A percentile compares a stretch with the other conserved stretches of the same genome.
Evolutionary conservation across 2,329 filamentous ascomycete species (phyloP).

Genomic region (Alternaria arborescens): DNA sequence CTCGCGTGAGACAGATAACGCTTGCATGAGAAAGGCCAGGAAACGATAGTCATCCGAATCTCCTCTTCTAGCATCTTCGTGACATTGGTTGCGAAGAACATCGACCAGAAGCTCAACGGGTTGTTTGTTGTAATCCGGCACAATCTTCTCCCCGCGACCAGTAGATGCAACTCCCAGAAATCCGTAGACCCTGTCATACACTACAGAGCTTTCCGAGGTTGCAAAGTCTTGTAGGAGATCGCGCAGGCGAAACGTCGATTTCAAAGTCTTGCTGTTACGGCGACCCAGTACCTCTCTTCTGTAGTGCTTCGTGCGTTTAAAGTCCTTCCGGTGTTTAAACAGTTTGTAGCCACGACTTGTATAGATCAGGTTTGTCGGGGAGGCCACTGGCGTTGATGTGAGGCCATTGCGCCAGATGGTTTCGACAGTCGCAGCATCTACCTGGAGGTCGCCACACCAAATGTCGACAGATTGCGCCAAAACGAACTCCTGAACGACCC

Average conservation of each 20-base stretch:
- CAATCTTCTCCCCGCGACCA: constrained; percentile 14
- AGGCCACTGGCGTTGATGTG: constrained; percentile 4
- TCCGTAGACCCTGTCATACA: constrained; percentile 23
- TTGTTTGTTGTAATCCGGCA: constrained; percentile 22
- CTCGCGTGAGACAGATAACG: constrained; percentile 17
- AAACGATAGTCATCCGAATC: constrained; percentile 20
- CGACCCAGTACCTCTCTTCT: constrained; percentile 18
- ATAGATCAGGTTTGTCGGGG: background rate
- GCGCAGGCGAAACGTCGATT: constrained; percentile 20
- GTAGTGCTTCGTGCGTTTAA: constrained; percentile 17
- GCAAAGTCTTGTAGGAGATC: constrained; percentile 24
- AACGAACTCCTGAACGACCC: constrained; percentile 26
- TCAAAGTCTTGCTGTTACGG: constrained; percentile 13
- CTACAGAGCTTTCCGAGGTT: constrained; percentile 17
- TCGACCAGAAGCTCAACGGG: constrained; percentile 22
- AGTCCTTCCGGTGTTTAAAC: constrained; percentile 22
- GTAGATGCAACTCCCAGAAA: constrained; percentile 22
- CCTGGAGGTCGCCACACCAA: constrained; percentile 20
- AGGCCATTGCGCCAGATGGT: constrained; percentile 17
- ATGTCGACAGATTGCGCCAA: constrained; percentile 21
- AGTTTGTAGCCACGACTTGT: constrained; percentile 17
- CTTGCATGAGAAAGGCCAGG: constrained; percentile 17
- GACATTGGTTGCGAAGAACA: constrained; percentile 23
- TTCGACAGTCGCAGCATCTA: constrained; percentile 16
- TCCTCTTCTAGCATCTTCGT: background rate